Base-by-base conservation (phyloP, 441 rosid species). In the Macaranga tanarius region DNA sequence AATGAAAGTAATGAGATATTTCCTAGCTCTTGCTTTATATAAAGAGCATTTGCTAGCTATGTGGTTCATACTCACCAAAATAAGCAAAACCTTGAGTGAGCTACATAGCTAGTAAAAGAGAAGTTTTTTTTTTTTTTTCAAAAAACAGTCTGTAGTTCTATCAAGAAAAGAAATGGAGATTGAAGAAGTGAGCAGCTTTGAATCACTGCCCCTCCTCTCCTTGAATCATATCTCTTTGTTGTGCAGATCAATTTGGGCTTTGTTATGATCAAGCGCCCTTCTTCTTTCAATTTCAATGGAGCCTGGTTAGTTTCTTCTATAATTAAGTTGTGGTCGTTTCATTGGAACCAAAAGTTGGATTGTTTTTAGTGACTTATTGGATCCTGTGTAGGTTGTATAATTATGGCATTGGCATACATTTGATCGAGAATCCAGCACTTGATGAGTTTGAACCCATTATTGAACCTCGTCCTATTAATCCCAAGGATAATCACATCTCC, bases 251-350 rank as follows among this genome's bases (percentile, higher is more conserved):
- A 88, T 84, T 72, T 90, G 67, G 95, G 95, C 16, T 86, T 90
- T 73, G 86, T 77, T 66, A 76, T 74, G 69, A 85, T 88, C 82
- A 90, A 90, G 50, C 89, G 90, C 71, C 95, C 92, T 50, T 88
- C 95, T 73, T 90, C 95, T 75, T 88, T 90, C 80, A 79, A 85
- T 17, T 90, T 90, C 86, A 90, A 84, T 61, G 95, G 95, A 68
- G 95, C 95, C 59, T 89, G 95, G 94, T 87, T 40, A 69, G 83
- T 34, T 52, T 20, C 17, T 54, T 8, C 23, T n/a, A 52, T 1
- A 13, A 15, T 5, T 19, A 15, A 17, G 7, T 51, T 51, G 7
- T 15, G 8, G 8, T 22, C n/a, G 23, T 50, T 57, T 58, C 57
- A 28, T 22, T 55, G 28, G 3, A 10, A 22, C 7, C 1, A 3